A percentile compares a stretch with the other conserved stretches of the same genome.
These are phyloP conservation scores for Medicago arabica DNA, from an alignment of 306 rosid genomes.

Conservation along the genomic window DNA sequence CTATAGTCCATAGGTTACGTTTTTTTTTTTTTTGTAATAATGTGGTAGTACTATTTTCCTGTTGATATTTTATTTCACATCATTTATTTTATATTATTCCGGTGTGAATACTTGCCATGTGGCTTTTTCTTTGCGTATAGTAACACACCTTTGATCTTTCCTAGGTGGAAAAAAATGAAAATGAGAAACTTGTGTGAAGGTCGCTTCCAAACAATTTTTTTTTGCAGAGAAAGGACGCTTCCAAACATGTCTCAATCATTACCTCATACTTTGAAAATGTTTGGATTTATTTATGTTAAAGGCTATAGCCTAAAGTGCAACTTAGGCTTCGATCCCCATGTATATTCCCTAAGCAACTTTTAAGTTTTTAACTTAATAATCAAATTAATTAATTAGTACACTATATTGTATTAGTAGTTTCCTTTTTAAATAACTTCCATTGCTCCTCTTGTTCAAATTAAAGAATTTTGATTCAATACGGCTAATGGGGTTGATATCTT, in stretches of 20 bases:
- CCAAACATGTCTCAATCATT: slow-evolving; percentile 38
- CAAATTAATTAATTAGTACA: not conserved
- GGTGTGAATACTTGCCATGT: slow-evolving; percentile 20
- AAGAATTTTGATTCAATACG: not conserved
- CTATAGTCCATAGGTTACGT: slow-evolving; percentile 18
- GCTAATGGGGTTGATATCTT: not conserved
- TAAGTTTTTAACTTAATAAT: not conserved
- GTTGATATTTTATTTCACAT: slow-evolving; percentile 41
- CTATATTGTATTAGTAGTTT: not conserved
- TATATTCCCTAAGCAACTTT: slow-evolving; percentile 1
- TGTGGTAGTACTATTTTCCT: not conserved
- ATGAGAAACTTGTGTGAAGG: slow-evolving; percentile 15
- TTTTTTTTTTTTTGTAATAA: not conserved
- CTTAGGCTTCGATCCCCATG: not conserved
- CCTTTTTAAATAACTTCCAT: not conserved
- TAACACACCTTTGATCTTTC: not conserved
- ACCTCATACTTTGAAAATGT: slow-evolving; percentile 21
- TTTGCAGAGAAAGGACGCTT: not conserved
- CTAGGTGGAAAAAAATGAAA: not conserved
- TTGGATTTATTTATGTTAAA: not conserved
- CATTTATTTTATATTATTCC: not conserved
- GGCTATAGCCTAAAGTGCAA: not conserved
- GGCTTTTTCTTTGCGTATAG: not conserved
- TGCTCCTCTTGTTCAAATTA: not conserved
- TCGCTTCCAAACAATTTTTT: not conserved